Evolutionary conservation across 1,139 yeast species (phyloP).

Genomic region (Yamadazyma trypodendri): DNA sequence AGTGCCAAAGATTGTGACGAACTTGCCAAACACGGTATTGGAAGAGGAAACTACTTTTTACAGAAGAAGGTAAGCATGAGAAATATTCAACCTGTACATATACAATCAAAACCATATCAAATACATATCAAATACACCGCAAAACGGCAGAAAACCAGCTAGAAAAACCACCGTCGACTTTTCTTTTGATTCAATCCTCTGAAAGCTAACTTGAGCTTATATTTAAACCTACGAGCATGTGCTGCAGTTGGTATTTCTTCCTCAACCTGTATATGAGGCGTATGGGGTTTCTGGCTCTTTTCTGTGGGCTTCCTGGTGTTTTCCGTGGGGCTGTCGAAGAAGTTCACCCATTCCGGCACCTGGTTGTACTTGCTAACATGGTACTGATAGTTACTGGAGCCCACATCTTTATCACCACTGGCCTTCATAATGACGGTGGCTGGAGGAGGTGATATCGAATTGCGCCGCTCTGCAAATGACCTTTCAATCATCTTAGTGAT

Average conservation of each 20-base stretch:
- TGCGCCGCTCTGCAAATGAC: background rate
- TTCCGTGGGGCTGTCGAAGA: background rate
- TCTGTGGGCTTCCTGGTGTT: too few species aligned
- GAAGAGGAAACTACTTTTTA: slow-evolving; percentile 36
- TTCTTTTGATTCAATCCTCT: background rate
- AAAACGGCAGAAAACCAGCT: too few species aligned
- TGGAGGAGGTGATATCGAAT: background rate
- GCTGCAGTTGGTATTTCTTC: background rate
- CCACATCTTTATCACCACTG: background rate
- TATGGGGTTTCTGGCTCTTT: too few species aligned
- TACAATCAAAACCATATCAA: too few species aligned
- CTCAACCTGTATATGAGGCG: too few species aligned
- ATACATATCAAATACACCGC: slow-evolving; percentile 3
- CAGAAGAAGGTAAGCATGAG: slow-evolving; percentile 30
- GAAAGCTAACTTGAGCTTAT: slow-evolving; percentile 5
- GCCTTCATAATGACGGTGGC: background rate
- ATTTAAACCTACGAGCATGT: background rate
- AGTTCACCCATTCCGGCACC: slow-evolving; percentile 2
- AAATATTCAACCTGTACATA: slow-evolving; percentile 2
- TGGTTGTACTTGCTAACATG: background rate
- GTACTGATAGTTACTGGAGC: background rate
- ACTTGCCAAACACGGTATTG: slow-evolving; percentile 23
- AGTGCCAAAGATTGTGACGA: slow-evolving; percentile 29
- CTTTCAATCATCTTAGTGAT: background rate
- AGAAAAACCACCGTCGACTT: background rate